These are phyloP conservation scores for Pleurotus djamor DNA, from an alignment of 768 basidiomycete species.

Conservation along the genomic window DNA sequence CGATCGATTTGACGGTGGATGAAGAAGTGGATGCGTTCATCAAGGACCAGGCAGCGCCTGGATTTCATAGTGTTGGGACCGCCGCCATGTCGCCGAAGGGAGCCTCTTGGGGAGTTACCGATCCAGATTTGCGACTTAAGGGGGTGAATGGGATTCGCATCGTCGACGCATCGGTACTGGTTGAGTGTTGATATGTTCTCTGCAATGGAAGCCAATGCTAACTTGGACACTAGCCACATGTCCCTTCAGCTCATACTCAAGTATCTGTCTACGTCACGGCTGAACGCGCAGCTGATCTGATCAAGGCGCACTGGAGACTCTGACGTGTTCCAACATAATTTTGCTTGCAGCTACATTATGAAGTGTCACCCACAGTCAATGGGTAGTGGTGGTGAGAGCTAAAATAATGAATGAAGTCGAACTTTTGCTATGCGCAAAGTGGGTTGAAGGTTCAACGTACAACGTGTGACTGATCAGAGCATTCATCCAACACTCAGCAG, in stretches of 20 bases:
- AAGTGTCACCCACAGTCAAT: no score
- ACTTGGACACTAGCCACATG: constrained; percentile 14
- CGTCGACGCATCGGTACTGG: constrained; percentile 31
- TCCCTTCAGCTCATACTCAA: constrained; percentile 19
- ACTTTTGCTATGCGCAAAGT: no score
- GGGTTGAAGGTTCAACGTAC: no score
- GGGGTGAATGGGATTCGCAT: constrained; percentile 32
- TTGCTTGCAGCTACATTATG: no score
- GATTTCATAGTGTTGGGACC: constrained; percentile 29
- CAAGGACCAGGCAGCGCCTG: constrained; percentile 15
- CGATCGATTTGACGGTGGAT: constrained; percentile 18
- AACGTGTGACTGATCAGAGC: no score
- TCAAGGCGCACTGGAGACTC: constrained; percentile 10
- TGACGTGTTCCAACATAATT: no score
- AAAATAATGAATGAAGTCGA: no score
- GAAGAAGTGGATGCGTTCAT: constrained; percentile 20
- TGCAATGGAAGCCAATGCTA: neutral
- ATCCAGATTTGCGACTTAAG: constrained; percentile 34
- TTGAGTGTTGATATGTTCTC: constrained; percentile 12
- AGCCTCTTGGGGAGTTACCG: constrained; percentile 29
- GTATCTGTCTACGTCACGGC: constrained; percentile 19
- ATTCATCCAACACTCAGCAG: no score
- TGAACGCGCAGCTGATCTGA: constrained; percentile 21
- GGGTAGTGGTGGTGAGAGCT: no score
- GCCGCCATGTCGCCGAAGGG: constrained; percentile 27